Evolutionary conservation across 2,329 filamentous ascomycete genomes (phyloP).

Genomic region (Cephalotrichum gorgonifer): DNA sequence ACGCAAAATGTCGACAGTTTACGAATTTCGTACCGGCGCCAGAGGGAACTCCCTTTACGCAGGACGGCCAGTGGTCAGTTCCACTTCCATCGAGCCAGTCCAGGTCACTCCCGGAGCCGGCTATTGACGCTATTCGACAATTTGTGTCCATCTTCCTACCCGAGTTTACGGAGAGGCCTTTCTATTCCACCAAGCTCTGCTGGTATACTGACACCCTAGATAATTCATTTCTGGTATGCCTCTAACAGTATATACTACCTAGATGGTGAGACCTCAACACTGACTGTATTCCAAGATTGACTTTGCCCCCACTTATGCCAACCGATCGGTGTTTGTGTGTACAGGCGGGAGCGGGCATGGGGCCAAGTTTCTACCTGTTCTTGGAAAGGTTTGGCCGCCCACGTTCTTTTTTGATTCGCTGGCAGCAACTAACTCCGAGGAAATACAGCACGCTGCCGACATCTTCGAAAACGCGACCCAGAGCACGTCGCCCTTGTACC

Average conservation of each 20-base stretch:
- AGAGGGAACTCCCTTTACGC: slow-evolving; percentile 14
- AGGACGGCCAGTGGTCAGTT: slow-evolving; percentile 20
- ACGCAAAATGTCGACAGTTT: slow-evolving; percentile 15
- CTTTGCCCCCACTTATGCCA: slow-evolving; percentile 17
- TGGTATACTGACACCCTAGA: slow-evolving; percentile 25
- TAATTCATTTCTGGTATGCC: slow-evolving; percentile 18
- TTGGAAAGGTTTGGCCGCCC: slow-evolving; percentile 22
- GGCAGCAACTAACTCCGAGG: no score
- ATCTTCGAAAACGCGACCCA: slow-evolving; percentile 16
- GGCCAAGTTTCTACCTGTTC: slow-evolving; percentile 23
- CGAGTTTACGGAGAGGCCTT: slow-evolving; percentile 14
- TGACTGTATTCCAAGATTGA: slow-evolving; percentile 15
- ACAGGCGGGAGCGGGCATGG: slow-evolving; percentile 24
- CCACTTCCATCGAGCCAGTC: slow-evolving; percentile 15
- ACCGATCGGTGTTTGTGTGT: slow-evolving; percentile 20
- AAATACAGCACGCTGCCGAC: slow-evolving; percentile 19
- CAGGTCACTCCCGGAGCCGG: slow-evolving; percentile 10
- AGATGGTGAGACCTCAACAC: background rate
- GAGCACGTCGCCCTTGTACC: slow-evolving; percentile 17
- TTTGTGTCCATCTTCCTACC: slow-evolving; percentile 16
- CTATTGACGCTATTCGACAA: background rate
- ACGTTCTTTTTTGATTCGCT: no score
- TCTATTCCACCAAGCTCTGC: slow-evolving; percentile 18
- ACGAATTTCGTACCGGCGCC: slow-evolving; percentile 20
- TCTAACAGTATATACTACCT: background rate